Evolutionary conservation across 2,329 filamentous ascomycete genomes (phyloP), one percentile per base, ranked within the genome.

Genomic region (Trichoderma hamatum): DNA sequence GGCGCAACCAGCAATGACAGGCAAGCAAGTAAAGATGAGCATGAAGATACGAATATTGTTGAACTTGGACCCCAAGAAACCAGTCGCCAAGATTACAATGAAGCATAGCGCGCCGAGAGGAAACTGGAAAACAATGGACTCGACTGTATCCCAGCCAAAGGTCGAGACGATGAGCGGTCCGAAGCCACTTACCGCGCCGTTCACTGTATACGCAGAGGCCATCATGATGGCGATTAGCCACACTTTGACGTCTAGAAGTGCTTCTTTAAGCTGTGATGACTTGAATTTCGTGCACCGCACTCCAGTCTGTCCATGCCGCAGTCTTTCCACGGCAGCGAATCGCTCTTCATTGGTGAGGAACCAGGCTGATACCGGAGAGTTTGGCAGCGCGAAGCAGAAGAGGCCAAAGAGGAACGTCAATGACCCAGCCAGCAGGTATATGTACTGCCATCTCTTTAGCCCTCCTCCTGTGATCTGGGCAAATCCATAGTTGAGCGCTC

Each of bases 91-190:
- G 66, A 94, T 92, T 62, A 84, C 84, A 59, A 92, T 80, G 70
- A 90, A 84, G 74, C 88, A 90, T n/a, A 94, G 76, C 0, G 80
- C 89, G 1, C 91, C 91, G 0, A 93, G 84, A 0, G 92, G 92
- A 70, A 94, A 93, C 73, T 94, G 91, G 75, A 91, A 89, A 0
- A 93, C 82, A 70, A 94, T 92, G 0, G 89, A 86, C 36, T 90
- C 83, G 0, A 90, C 83, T 0, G 86, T 84, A 26, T 83, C 83
- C 79, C 85, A 92, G 67, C 90, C 90, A 75, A 92, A 92, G 0
- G 90, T 92, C 1, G 85, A 88, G 1, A 93, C 89, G 70, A 92
- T 92, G 1, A 92, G 80, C 0, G 90, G 90, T 0, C 90, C 90
- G 74, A 92, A 92, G 1, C 90, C 90, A 43, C 84, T 86, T 13